phyloP scores from a whole-genome alignment of 2,329 filamentous ascomycete genomes.

The Epichloe coenophiala region DNA sequence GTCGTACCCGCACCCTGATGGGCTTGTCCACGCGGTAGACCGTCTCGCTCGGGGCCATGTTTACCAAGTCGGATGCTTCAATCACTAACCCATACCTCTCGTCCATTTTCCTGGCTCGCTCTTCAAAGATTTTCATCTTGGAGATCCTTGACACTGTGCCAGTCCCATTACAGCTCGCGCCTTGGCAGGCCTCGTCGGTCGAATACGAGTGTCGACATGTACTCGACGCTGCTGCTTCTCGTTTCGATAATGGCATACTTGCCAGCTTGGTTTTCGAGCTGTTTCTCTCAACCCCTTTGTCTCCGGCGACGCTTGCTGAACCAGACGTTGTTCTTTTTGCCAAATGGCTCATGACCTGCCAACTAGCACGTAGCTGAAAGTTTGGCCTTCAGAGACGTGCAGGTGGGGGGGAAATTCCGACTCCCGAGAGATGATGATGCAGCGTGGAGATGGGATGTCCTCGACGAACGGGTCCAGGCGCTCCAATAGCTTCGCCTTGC shows the following conservation, averaged over 20 bases:
- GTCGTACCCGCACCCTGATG: constrained; percentile 64
- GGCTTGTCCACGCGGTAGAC: constrained; percentile 58
- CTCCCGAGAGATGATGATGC: background rate
- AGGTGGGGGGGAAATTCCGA: background rate
- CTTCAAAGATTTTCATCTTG: constrained; percentile 38
- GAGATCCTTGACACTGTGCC: constrained; percentile 27
- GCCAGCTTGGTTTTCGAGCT: constrained; percentile 37
- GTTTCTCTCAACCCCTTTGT: constrained; percentile 34
- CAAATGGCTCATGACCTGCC: background rate
- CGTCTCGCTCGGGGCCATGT: constrained; percentile 34
- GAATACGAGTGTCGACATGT: background rate
- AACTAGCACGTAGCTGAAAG: background rate
- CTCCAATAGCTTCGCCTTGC: no score
- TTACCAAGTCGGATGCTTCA: constrained; percentile 38
- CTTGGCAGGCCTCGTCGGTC: constrained; percentile 14
- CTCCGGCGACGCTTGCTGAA: constrained; percentile 25
- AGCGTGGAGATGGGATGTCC: no score
- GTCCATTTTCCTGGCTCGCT: constrained; percentile 41
- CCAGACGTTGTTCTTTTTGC: constrained; percentile 4
- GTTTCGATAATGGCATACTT: constrained; percentile 24
- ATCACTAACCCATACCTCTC: constrained; percentile 43
- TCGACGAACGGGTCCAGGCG: no score
- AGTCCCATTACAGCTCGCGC: constrained; percentile 14
- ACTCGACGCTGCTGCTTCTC: constrained; percentile 19
- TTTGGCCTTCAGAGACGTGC: background rate